phyloP scores from a whole-genome alignment of 1,139 yeast genomes.

The Hemisphaericaspora xylofermentans region DNA sequence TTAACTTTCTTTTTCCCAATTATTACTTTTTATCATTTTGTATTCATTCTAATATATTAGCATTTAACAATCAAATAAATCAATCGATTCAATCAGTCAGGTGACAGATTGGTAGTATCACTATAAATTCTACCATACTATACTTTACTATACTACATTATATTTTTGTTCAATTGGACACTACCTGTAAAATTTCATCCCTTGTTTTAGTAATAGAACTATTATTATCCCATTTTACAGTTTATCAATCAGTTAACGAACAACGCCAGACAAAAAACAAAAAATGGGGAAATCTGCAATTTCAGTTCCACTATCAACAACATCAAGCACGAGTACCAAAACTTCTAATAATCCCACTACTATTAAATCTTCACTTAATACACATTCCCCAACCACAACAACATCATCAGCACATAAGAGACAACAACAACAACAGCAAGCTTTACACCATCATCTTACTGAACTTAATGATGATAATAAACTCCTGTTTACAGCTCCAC shows the following conservation, averaged over 20 bases:
- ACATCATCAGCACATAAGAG: background rate
- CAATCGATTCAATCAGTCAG: no score
- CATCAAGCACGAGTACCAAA: slow-evolving; percentile 1
- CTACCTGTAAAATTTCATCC: background rate
- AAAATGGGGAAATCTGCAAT: slow-evolving; percentile 12
- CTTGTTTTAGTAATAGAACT: background rate
- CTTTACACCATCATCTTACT: slow-evolving; percentile 3
- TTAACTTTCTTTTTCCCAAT: background rate
- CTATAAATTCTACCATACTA: background rate
- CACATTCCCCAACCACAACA: background rate
- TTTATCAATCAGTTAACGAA: background rate
- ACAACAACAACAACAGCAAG: background rate
- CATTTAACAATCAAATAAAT: no score
- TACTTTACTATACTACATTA: no score
- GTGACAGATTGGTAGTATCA: no score
- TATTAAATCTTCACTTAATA: background rate
- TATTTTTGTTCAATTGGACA: background rate
- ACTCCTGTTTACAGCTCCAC: slow-evolving; percentile 16
- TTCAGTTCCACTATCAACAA: slow-evolving; percentile 10
- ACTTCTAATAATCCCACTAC: background rate
- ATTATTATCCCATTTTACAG: background rate
- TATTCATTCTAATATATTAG: no score
- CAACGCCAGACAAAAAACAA: background rate
- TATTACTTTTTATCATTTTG: background rate
- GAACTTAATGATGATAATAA: slow-evolving; percentile 8